phyloP scores from a whole-genome alignment of 1,284 basidiomycete species.

The Amylostereum chailletii region DNA sequence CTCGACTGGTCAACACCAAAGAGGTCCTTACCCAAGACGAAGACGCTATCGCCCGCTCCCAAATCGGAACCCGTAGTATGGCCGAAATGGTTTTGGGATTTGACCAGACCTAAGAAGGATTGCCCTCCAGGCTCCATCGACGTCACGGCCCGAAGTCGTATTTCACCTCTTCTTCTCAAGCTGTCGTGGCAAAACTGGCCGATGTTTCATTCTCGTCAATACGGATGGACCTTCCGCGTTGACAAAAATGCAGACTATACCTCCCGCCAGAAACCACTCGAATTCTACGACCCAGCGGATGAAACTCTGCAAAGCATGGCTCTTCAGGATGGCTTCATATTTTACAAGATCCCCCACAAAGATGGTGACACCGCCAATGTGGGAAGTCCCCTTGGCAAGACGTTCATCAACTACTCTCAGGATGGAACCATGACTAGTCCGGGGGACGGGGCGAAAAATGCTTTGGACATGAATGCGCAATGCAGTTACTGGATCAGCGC shows the following conservation, averaged over 20 bases:
- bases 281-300: constrained; percentile 59
- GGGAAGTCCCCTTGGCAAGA: constrained; percentile 85
- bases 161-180: constrained; percentile 80
- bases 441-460: constrained; percentile 72
- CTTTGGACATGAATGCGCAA: constrained; percentile 88
- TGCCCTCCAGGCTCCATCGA: constrained; percentile 65
- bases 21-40: constrained; percentile 12
- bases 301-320: constrained; percentile 38
- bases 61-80: constrained; percentile 45
- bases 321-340: constrained; percentile 42
- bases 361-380: constrained; percentile 94
- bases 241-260: constrained; percentile 27
- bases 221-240: constrained; percentile 91
- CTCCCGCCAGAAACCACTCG: constrained; percentile 35
- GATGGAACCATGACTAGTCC: constrained; percentile 79
- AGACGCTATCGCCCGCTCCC: constrained; percentile 10
- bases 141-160: constrained; percentile 77
- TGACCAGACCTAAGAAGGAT: constrained; percentile 63
- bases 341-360: constrained; percentile 94
- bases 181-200: constrained; percentile 88
- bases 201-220: constrained; percentile 77
- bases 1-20: constrained; percentile 50
- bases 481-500: constrained; percentile 99
- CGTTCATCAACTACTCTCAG: constrained; percentile 83
- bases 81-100: constrained; percentile 98